A percentile compares a stretch with the other conserved stretches of the same genome.
phyloP scores from a whole-genome alignment of 257 asterid genomes.

The Jaltomata sinuosa region DNA sequence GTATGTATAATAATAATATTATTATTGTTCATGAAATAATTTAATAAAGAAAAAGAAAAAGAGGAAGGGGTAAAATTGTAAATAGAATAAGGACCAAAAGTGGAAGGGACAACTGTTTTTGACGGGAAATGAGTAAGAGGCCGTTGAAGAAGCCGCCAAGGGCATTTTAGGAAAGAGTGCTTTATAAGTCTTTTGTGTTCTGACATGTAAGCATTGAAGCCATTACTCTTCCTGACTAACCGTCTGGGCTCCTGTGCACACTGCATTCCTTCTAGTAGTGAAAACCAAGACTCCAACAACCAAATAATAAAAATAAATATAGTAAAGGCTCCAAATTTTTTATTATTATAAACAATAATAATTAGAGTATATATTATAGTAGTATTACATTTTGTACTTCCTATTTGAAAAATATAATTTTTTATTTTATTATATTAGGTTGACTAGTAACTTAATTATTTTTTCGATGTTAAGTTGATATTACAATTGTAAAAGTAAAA shows the following conservation, averaged over 20 bases:
- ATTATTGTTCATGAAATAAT: neutral
- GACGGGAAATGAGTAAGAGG: slow-evolving; percentile 26
- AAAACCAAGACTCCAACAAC: slow-evolving; percentile 1
- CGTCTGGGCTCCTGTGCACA: slow-evolving; percentile 31
- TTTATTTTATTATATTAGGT: too few species aligned
- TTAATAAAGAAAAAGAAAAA: neutral
- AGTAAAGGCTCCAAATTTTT: neutral
- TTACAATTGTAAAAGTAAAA: too few species aligned
- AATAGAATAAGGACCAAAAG: neutral
- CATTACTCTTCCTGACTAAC: slow-evolving; percentile 8
- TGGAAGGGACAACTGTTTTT: slow-evolving; percentile 17
- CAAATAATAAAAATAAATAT: neutral
- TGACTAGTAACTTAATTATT: too few species aligned
- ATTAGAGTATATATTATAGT: too few species aligned
- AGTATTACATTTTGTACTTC: too few species aligned
- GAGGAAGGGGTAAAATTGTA: slow-evolving; percentile 23
- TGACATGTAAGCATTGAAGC: neutral
- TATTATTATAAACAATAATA: too few species aligned
- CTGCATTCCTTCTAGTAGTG: neutral
- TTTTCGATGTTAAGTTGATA: too few species aligned
- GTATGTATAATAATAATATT: neutral
- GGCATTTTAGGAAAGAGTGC: slow-evolving; percentile 18
- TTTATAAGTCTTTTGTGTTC: neutral
- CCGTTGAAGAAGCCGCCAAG: slow-evolving; percentile 28
- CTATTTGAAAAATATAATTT: too few species aligned